Evolutionary conservation across 345 rosid genomes (phyloP), one percentile per base, ranked within the genome.

Genomic region (Hibiscus syriacus): DNA sequence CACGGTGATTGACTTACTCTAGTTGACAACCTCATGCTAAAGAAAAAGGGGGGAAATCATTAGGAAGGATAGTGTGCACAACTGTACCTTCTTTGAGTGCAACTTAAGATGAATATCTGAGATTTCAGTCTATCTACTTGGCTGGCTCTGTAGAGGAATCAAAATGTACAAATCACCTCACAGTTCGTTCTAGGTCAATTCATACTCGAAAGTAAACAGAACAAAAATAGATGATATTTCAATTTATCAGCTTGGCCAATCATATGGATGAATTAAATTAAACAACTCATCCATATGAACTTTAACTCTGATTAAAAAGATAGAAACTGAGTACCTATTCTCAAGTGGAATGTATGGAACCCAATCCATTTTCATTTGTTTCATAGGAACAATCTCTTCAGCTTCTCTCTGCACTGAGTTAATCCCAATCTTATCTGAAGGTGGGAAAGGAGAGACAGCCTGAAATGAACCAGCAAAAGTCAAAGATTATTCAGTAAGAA

Each of bases 291-390:
- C 34, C 23, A 13, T 12, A 30, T n/a, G 30, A 66, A 38, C 34
- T 29, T 49, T 27, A 49, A 30, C 30, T 9, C n/a, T 7, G 3
- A 27, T 41, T 36, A 45, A 12, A 48, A 52, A 58, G n/a, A 53
- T 22, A 13, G 19, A 66, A 19, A 27, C 25, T 60, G 39, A 11
- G 43, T 79, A 90, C 99, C 99, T 88, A 27, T 91, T 81, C 68
- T 87, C 96, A 70, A 86, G 38, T 23, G 99, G 96, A 72, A 95
- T 80, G 74, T 95, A 95, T 8, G 99, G 99, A 73, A 86, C 81
- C 99, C 99, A 92, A 62, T 84, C 97, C 99, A 94, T 94, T 81
- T 94, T 90, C 99, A 95, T 95, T 70, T 87, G 80, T 67, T 84
- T 95, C 99, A 95, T 92, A 16, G 98, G 98, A 81, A 95, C 69